These are phyloP conservation scores for Rosa rugosa DNA, from an alignment of 306 rosid genomes.

Conservation along the genomic window DNA sequence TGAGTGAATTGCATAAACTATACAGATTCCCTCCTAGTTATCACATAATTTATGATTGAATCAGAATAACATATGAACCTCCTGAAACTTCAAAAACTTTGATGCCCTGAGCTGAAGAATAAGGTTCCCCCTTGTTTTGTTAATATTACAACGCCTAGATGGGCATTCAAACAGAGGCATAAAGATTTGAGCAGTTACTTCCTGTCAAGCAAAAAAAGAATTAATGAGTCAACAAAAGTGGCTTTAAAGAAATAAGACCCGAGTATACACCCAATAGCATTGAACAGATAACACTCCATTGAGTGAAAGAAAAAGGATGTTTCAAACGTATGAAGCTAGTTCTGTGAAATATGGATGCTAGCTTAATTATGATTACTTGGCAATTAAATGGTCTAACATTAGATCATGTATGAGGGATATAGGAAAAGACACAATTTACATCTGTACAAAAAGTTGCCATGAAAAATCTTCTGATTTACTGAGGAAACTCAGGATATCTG, in stretches of 20 bases:
- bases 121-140: conserved; percentile 71
- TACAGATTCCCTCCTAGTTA: conserved; percentile 10
- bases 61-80: conserved; percentile 48
- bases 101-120: conserved; percentile 96
- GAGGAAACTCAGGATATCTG: neutral
- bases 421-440: neutral
- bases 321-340: neutral
- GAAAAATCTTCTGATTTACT: neutral
- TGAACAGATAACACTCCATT: conserved; percentile 1
- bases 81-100: conserved; percentile 95
- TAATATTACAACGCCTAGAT: conserved; percentile 68
- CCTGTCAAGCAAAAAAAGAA: conserved; percentile 51
- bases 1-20: neutral
- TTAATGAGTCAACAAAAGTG: conserved; percentile 13
- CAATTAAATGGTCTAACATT: conserved; percentile 14
- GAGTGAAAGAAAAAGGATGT: neutral
- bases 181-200: conserved; percentile 92
- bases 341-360: neutral
- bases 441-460: neutral
- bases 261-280: neutral
- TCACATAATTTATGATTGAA: conserved; percentile 11
- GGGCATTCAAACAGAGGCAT: conserved; percentile 96
- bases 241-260: conserved; percentile 4
- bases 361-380: neutral
- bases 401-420: conserved; percentile 4